These are phyloP conservation scores for Aspergillus chevalieri DNA, from an alignment of 2,329 filamentous ascomycete genomes.

Conservation along the genomic window DNA sequence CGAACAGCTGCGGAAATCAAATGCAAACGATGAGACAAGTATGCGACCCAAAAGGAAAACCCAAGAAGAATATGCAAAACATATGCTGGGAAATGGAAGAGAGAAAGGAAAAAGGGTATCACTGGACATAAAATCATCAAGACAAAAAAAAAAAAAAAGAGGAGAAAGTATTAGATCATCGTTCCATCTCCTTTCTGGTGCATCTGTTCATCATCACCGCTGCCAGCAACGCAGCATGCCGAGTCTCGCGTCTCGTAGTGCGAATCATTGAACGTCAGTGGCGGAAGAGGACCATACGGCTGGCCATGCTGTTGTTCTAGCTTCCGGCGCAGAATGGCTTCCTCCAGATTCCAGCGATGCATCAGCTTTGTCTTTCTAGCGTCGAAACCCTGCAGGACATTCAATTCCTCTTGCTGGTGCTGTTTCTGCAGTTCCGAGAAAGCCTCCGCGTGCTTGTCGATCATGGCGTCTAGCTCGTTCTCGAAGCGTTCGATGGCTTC, in stretches of 20 bases:
- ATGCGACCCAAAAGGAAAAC: slow-evolving; percentile 7
- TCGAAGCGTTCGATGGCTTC: slow-evolving; percentile 36
- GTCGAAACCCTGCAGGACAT: slow-evolving; percentile 26
- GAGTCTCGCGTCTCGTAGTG: slow-evolving; percentile 23
- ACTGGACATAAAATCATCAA: slow-evolving; percentile 19
- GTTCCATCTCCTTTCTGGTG: slow-evolving; percentile 10
- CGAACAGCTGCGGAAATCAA: not conserved
- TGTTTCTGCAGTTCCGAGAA: slow-evolving; percentile 30
- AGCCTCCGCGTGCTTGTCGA: slow-evolving; percentile 26
- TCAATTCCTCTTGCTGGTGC: slow-evolving; percentile 28
- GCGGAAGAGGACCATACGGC: slow-evolving; percentile 34
- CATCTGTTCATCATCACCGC: slow-evolving; percentile 8
- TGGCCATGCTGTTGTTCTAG: slow-evolving; percentile 32
- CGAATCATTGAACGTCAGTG: slow-evolving; percentile 26
- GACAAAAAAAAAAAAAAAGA: slow-evolving; percentile 6
- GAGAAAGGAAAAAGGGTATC: slow-evolving; percentile 20
- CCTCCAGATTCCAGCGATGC: slow-evolving; percentile 38
- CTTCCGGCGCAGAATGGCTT: slow-evolving; percentile 35
- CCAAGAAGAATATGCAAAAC: not conserved
- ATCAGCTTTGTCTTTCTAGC: slow-evolving; percentile 29
- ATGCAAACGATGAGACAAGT: slow-evolving; percentile 6
- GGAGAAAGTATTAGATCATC: slow-evolving; percentile 14
- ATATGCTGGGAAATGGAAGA: slow-evolving; percentile 2
- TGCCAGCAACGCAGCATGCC: slow-evolving; percentile 22
- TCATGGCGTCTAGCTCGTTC: slow-evolving; percentile 30